Base-by-base conservation (phyloP, 805 yeast species). In the Sugiyamaella americana region DNA sequence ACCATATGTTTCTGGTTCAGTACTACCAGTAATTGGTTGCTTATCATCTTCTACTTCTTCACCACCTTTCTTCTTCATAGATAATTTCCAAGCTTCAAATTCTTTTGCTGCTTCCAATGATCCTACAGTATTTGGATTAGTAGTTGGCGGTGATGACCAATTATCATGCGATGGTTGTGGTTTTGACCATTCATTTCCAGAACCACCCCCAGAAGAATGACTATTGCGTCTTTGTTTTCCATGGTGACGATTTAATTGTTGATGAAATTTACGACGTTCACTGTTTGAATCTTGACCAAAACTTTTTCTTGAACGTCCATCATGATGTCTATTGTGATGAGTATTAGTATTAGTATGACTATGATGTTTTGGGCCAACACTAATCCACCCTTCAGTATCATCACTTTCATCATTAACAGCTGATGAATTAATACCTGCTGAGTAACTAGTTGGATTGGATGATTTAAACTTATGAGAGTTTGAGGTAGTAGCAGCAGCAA, bases 361-460 rank as follows among this genome's bases (percentile, higher is more conserved):
- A 24, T 26, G 52, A 40, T 48, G 49, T 42, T 55, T 55, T 17
- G 58, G 51, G 11, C 54, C 55, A 18, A 55, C 59, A 26, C 54
- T 52, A 46, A 51, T 51, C 59, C 59, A 55, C 20, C 54, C 58
- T 17, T 46, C 52, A 20, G 47, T 51, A 24, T 49, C 53, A 22
- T n/a, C 26, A 23, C 26, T 38, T 5, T 38, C 41, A 23, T 23
- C 20, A 5, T 24, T 6, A 8, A 26, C 32, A 13, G 32, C 32
- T 26, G 32, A 26, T 26, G 11, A 8, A 13, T 26, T 26, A 26
- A 8, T 26, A 26, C 32, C 32, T 8, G 32, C 32, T n/a, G n/a
- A n/a, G n/a, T n/a, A n/a, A 26, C 32, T 26, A 26, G 32, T 13
- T 8, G 32, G 32, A n/a, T n/a, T n/a, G n/a, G n/a, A n/a, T n/a